Evolutionary conservation across 768 basidiomycete genomes (phyloP), one percentile per base, ranked within the genome.

Genomic region (Boletus vinaceobasis): DNA sequence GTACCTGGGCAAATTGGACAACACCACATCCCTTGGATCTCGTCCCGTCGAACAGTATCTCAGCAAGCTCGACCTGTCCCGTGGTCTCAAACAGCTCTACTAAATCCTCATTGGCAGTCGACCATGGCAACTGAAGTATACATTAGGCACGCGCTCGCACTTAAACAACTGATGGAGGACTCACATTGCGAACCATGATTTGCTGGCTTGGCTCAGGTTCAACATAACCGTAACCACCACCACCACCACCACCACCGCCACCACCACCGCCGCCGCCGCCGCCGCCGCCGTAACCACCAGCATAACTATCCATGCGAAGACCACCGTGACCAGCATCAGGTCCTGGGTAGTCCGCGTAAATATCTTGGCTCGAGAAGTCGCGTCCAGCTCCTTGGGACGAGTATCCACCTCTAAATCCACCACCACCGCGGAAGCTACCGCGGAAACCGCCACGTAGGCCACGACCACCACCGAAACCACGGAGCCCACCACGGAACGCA

Each of bases 11-110:
- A 68, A 99, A 98, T 70, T 98, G 95, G 13, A 98, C 96, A 43
- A 99, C 90, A 65, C 96, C 97, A 55, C 88, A 87, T 14, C 96
- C 96, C 71, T 97, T 97, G 46, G 90, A 93, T 51, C 96, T 85
- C 0, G 88, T 86, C 15, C 91, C 90, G 63, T 98, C 95, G 63
- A 89, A 94, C 44, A 99, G 72, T 60, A 98, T 96, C 73, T 99
- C 96, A 3, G 96, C 96, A 33, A 93, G 76, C 65, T 94, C 90
- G 35, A 99, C 96, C 61, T 88, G 88, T 10, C 95, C 96, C 0
- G 95, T 97, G 33, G 96, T 99, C 76, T 98, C 95, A 64, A 99
- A 99, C 19, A 99, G 74, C 73, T 99, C 96, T 21, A 99, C 95
- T 42, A 99, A 76, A 69, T 99, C 96, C 69, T 99, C 96, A 69